Evolutionary conservation across 164 flowering plant species (phyloP), one percentile per base, ranked within the genome.

Genomic region (Aristolochia californica): DNA sequence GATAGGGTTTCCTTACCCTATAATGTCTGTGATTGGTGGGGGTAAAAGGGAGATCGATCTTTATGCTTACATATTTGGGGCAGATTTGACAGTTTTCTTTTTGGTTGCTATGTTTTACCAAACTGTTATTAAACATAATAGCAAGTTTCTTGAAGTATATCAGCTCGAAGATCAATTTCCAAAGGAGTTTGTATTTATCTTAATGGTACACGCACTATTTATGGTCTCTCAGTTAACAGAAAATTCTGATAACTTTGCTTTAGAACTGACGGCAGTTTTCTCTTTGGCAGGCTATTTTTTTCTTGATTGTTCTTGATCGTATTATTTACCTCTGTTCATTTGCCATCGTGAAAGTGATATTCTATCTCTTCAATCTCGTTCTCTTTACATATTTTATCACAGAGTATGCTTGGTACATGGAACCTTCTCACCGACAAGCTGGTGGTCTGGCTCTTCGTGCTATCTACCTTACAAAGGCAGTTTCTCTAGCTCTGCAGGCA

Each of bases 141-240:
- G 82, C 60, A 82, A 94, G 59, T 78, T 94, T 74, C 91, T 94
- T 26, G 97, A 86, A 49, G 95, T 88, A 48, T 90, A 81, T 77
- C 97, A 94, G 78, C 96, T 90, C 62, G 97, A 94, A 78, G 99
- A 94, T 74, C 99, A 94, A 68, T 94, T 94, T 66, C 99, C 99
- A 0, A 88, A 80, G 61, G 97, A 90, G 63, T 94, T 72, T 59
- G 96, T 94, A 5, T 81, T 86, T 66, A 63, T 88, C 55, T 72
- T 94, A 34, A 86, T 94, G 86, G 99, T 93, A 74, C 71, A 73
- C 28, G 9, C 44, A 20, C 45, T 53, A 49, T 56, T 43, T 34
- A 23, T 53, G 7, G 13, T 20, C 47, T 13, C 26, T 22, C 20
- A 14, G 7, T 4, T 28, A 5, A 27, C 18, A 12, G n/a, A 2